phyloP scores from a whole-genome alignment of 352 stramenopile genomes.

The Globisporangium yorkense region DNA sequence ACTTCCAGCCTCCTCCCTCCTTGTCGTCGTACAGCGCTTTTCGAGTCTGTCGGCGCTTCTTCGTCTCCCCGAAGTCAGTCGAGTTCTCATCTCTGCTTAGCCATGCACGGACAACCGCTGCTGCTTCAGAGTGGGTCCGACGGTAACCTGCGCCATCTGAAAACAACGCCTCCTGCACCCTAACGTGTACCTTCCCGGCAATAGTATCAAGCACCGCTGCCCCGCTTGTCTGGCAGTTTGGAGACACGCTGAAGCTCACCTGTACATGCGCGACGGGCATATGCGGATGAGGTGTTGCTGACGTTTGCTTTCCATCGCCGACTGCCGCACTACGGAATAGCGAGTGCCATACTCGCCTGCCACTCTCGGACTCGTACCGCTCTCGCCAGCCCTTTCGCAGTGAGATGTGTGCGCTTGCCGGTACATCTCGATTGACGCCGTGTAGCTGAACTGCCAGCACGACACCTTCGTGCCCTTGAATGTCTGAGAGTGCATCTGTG shows the following conservation, averaged over 20 bases:
- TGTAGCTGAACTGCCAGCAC: conserved; percentile 21
- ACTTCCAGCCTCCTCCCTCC: conserved; percentile 13
- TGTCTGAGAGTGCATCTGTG: conserved; percentile 5
- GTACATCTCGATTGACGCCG: conserved; percentile 13
- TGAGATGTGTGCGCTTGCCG: conserved; percentile 24
- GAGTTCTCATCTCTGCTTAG: neutral
- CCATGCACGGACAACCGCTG: conserved; percentile 12
- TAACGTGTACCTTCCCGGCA: conserved; percentile 3
- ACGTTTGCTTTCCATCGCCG: no score
- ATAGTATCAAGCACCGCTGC: neutral
- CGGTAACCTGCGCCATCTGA: neutral
- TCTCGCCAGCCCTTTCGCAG: conserved; percentile 25
- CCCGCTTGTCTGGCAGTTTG: neutral
- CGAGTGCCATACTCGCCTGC: conserved; percentile 6
- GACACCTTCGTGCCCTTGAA: conserved; percentile 2
- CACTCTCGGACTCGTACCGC: neutral
- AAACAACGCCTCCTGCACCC: conserved; percentile 2
- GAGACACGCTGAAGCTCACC: conserved; percentile 7
- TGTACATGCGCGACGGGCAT: conserved; percentile 2
- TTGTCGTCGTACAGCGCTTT: neutral
- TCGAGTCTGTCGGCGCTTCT: conserved; percentile 4
- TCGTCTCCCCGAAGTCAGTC: neutral
- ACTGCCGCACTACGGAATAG: neutral
- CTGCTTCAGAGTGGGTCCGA: conserved; percentile 4
- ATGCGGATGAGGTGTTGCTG: no score